Evolutionary conservation across 768 basidiomycete genomes (phyloP).

Genomic region (Lentinula lateritia): DNA sequence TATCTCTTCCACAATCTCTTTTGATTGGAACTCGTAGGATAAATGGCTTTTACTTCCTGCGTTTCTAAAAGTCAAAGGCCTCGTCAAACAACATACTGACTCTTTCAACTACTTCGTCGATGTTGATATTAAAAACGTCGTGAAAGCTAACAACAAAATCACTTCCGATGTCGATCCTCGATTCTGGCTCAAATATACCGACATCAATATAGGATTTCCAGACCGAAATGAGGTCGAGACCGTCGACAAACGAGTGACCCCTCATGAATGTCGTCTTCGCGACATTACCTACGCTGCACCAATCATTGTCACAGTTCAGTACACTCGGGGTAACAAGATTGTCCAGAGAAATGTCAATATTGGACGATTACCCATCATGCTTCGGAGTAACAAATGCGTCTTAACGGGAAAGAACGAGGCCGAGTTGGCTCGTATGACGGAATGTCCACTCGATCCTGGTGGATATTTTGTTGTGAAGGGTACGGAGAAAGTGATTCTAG

Average conservation of each 20-base stretch:
- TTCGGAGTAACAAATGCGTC: constrained; percentile 92
- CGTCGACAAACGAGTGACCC: constrained; percentile 80
- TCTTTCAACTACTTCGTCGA: constrained; percentile 99
- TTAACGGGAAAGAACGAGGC: constrained; percentile 71
- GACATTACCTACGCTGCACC: constrained; percentile 94
- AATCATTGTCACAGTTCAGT: constrained; percentile 91
- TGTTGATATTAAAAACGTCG: constrained; percentile 94
- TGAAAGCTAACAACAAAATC: constrained; percentile 88
- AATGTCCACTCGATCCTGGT: constrained; percentile 98
- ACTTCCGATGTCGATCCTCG: constrained; percentile 95
- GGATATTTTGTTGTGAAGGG: constrained; percentile 99
- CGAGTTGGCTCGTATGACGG: constrained; percentile 89
- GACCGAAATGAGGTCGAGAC: constrained; percentile 80
- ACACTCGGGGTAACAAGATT: constrained; percentile 86
- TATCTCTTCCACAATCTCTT: constrained; percentile 8
- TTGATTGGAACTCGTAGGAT: constrained; percentile 47
- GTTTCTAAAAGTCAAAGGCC: constrained; percentile 94
- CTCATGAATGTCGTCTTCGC: constrained; percentile 94
- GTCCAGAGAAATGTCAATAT: constrained; percentile 86
- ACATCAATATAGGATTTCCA: constrained; percentile 91
- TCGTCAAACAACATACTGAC: constrained; percentile 98
- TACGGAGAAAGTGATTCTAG: constrained; percentile 98
- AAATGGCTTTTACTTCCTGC: constrained; percentile 98
- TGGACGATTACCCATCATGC: constrained; percentile 93
- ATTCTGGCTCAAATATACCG: constrained; percentile 94